These are phyloP conservation scores for Citrus hindsii DNA, from an alignment of 345 rosid genomes.

Conservation along the genomic window DNA sequence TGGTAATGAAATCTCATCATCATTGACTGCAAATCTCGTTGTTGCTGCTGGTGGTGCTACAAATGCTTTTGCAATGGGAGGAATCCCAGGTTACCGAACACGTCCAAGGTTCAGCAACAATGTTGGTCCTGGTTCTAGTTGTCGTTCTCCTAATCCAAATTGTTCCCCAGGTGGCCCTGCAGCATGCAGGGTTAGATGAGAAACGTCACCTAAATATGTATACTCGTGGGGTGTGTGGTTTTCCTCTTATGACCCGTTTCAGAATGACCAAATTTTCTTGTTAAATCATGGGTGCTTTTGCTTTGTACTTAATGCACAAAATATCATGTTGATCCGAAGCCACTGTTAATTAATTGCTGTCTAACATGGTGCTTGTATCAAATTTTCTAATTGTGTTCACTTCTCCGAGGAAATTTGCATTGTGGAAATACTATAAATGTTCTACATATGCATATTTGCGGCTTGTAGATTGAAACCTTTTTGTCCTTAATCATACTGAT, in stretches of 20 bases:
- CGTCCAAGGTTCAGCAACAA: constrained; percentile 60
- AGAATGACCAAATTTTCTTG: constrained; percentile 38
- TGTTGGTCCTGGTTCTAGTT: constrained; percentile 72
- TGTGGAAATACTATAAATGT: neutral
- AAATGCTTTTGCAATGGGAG: constrained; percentile 66
- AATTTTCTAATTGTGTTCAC: constrained; percentile 6
- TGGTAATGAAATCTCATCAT: constrained; percentile 39
- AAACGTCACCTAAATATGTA: constrained; percentile 30
- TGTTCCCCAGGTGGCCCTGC: constrained; percentile 77
- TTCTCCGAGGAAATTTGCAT: constrained; percentile 9
- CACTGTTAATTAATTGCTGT: constrained; percentile 28
- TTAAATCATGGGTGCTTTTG: constrained; percentile 36
- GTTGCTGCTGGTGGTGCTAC: constrained; percentile 28
- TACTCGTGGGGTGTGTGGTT: constrained; percentile 40
- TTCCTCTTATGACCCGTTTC: constrained; percentile 16
- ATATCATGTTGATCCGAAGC: constrained; percentile 14
- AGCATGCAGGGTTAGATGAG: constrained; percentile 83
- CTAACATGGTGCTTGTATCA: constrained; percentile 31
- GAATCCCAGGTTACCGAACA: constrained; percentile 57
- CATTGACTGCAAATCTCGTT: constrained; percentile 33
- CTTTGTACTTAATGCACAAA: constrained; percentile 31
- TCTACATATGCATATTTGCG: neutral
- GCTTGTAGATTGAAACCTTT: neutral
- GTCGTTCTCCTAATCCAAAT: constrained; percentile 75
- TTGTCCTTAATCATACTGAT: neutral